A percentile compares a stretch with the other conserved stretches of the same genome.
These are phyloP conservation scores for Amylocarpus encephaloides DNA, from an alignment of 2,329 filamentous ascomycete species.

Conservation along the genomic window DNA sequence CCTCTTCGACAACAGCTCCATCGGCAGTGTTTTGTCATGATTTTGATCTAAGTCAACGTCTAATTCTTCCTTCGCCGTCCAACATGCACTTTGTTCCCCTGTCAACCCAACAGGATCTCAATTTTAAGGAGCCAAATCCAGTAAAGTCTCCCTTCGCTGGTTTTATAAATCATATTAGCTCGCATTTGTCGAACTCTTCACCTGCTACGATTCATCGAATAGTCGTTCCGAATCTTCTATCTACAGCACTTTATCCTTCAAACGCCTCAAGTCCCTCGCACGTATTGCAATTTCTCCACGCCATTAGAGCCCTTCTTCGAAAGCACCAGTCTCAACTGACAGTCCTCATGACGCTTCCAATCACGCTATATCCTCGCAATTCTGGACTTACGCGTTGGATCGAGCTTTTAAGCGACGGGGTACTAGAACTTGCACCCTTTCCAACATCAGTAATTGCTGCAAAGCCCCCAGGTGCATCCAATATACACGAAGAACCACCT, in stretches of 20 bases:
- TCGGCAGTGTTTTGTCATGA: constrained; percentile 57
- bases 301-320: constrained; percentile 67
- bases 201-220: constrained; percentile 67
- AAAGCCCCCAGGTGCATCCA: constrained; percentile 45
- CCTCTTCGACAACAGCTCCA: constrained; percentile 6
- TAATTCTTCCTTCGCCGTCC: constrained; percentile 48
- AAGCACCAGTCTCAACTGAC: constrained; percentile 59
- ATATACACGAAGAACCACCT: constrained; percentile 62
- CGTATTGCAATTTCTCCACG: constrained; percentile 75
- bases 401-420: constrained; percentile 77
- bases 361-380: constrained; percentile 70
- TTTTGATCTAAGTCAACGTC: constrained; percentile 64
- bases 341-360: constrained; percentile 68
- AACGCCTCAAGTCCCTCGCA: constrained; percentile 62
- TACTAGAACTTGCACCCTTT: constrained; percentile 76
- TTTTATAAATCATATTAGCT: constrained; percentile 55
- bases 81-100: constrained; percentile 47
- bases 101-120: constrained; percentile 24
- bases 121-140: constrained; percentile 28
- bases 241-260: constrained; percentile 75
- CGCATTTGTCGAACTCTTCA: constrained; percentile 50
- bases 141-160: constrained; percentile 51
- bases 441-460: constrained; percentile 42
- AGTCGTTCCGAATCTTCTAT: constrained; percentile 77
- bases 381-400: constrained; percentile 78